A percentile compares a stretch with the other conserved stretches of the same genome.
Evolutionary conservation across 2,329 filamentous ascomycete genomes (phyloP).

Genomic region (Pseudogymnoascus verrucosus): DNA sequence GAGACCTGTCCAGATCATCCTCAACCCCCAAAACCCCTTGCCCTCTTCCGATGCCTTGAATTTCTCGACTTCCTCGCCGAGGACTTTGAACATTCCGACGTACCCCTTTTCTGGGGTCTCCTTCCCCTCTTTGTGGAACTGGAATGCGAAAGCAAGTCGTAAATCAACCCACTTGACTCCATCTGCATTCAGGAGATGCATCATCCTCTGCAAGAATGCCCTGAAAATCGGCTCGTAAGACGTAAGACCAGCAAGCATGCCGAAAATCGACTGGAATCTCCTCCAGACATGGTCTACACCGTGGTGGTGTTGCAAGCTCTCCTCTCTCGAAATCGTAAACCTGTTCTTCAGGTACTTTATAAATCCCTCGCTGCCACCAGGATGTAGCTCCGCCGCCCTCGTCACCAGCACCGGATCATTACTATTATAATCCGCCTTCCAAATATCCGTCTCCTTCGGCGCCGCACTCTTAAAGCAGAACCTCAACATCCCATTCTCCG

Average conservation of each 20-base stretch:
- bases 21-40: constrained; percentile 71
- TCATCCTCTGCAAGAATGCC: constrained; percentile 62
- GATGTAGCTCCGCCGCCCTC: constrained; percentile 64
- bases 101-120: constrained; percentile 62
- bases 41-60: constrained; percentile 69
- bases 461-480: constrained; percentile 53
- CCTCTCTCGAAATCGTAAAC: constrained; percentile 61
- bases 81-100: constrained; percentile 59
- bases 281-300: constrained; percentile 78
- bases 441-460: constrained; percentile 45
- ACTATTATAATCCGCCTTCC: constrained; percentile 55
- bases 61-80: constrained; percentile 68
- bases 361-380: constrained; percentile 66
- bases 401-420: constrained; percentile 31
- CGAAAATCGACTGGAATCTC: constrained; percentile 71
- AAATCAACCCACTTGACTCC: constrained; percentile 81
- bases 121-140: constrained; percentile 57
- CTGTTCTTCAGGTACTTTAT: constrained; percentile 67
- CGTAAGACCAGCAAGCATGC: constrained; percentile 64
- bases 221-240: constrained; percentile 89
- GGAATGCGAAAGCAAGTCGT: constrained; percentile 63
- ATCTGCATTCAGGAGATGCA: constrained; percentile 66
- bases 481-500: constrained; percentile 45
- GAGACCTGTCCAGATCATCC: constrained; percentile 77
- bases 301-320: constrained; percentile 72